Percentiles rank a stretch among this genome's conserved stretches.
These are phyloP conservation scores for Coemansia sp. DNA, from an alignment of 192 early-diverging fungal genomes.

Conservation along the genomic window DNA sequence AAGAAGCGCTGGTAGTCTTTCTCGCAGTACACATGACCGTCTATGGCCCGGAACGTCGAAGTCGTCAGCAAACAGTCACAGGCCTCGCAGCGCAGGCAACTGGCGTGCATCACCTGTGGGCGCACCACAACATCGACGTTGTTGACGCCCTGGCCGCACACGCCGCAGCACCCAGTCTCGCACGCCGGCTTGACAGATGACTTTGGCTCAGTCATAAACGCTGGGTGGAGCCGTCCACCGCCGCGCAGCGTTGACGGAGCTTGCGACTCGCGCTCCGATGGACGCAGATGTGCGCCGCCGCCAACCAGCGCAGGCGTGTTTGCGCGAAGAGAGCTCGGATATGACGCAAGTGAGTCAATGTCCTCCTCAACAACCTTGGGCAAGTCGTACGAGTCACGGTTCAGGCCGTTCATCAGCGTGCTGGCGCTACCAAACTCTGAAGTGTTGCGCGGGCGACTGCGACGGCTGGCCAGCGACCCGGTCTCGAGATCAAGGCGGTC, in stretches of 20 bases:
- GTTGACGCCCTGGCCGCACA: constrained; percentile 46
- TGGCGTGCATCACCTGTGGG: constrained; percentile 52
- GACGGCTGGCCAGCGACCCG: constrained; percentile 44
- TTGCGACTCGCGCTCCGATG: neutral
- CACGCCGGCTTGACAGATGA: constrained; percentile 12
- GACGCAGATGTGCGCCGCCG: constrained; percentile 13
- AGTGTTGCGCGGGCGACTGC: constrained; percentile 24
- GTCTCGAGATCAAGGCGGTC: constrained; percentile 44
- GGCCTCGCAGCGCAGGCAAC: constrained; percentile 52
- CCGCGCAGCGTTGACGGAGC: constrained; percentile 37
- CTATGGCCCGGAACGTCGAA: constrained; percentile 49
- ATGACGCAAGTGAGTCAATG: constrained; percentile 51
- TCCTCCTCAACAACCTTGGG: constrained; percentile 56
- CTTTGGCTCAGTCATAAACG: constrained; percentile 4
- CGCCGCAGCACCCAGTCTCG: constrained; percentile 46
- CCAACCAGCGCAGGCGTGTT: constrained; percentile 35
- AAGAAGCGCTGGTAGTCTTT: constrained; percentile 45
- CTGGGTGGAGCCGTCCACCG: constrained; percentile 25
- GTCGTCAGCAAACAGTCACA: constrained; percentile 53
- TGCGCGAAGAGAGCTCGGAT: constrained; percentile 24
- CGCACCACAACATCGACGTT: constrained; percentile 45
- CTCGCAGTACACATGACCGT: constrained; percentile 55
- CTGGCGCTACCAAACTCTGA: constrained; percentile 52
- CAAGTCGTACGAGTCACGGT: constrained; percentile 24
- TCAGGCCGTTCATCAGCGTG: constrained; percentile 44